Evolutionary conservation across 2,329 filamentous ascomycete species (phyloP).

Genomic region (Aspergillus alliaceus): DNA sequence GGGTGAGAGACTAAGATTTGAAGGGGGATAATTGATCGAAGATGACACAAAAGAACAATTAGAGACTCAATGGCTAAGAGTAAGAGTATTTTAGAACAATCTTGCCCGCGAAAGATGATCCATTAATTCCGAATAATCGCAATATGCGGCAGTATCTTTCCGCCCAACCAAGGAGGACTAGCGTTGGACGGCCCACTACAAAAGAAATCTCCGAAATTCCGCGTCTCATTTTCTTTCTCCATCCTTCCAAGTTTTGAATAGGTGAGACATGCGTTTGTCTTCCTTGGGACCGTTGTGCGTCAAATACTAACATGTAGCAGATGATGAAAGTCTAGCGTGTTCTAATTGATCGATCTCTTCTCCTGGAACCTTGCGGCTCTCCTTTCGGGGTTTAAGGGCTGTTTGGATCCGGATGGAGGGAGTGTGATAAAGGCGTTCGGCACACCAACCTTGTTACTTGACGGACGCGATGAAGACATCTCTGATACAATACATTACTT

Average conservation of each 20-base stretch:
- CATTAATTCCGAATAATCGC: neutral
- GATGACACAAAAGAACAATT: neutral
- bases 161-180: constrained; percentile 24
- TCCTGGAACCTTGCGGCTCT: constrained; percentile 73
- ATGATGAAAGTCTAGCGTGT: constrained; percentile 99
- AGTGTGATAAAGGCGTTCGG: constrained; percentile 98
- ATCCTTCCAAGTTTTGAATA: constrained; percentile 99
- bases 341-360: constrained; percentile 76
- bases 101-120: neutral
- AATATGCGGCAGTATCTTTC: constrained; percentile 18
- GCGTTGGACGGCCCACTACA: constrained; percentile 22
- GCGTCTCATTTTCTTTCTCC: constrained; percentile 60
- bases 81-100: constrained; percentile 6
- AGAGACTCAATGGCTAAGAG: neutral
- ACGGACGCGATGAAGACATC: constrained; percentile 98
- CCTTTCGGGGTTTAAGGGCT: constrained; percentile 81
- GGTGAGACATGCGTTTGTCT: constrained; percentile 60
- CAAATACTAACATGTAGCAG: constrained; percentile 48
- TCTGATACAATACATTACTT: constrained; percentile 71
- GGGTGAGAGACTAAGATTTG: neutral
- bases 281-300: neutral
- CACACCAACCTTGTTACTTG: constrained; percentile 94
- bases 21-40: neutral
- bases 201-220: constrained; percentile 19
- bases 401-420: constrained; percentile 62